These are phyloP conservation scores for Achaetomium macrosporum DNA, from an alignment of 2,329 filamentous ascomycete species.

Conservation along the genomic window DNA sequence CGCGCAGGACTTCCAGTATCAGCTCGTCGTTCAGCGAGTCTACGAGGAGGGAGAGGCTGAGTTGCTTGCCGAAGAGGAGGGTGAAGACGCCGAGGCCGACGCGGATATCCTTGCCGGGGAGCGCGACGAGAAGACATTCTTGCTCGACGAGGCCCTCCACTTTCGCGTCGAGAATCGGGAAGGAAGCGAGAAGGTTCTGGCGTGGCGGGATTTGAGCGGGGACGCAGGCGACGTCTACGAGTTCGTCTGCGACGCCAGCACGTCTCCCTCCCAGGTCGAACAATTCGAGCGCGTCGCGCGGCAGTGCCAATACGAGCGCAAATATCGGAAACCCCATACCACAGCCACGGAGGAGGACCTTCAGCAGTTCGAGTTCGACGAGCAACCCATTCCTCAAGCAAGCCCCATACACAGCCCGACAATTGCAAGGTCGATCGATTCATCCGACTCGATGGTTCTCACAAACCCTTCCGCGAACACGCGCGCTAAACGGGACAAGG, in stretches of 20 bases:
- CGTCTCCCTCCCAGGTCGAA: conserved; percentile 63
- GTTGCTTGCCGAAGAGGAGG: conserved; percentile 80
- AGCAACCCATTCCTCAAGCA: conserved; percentile 57
- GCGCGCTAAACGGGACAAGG: conserved; percentile 38
- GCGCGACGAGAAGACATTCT: conserved; percentile 94
- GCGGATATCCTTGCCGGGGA: conserved; percentile 69
- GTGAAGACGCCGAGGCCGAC: conserved; percentile 71
- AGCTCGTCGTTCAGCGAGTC: conserved; percentile 90
- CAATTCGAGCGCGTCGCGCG: conserved; percentile 77
- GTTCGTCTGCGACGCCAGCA: conserved; percentile 82
- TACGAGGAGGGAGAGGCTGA: conserved; percentile 98
- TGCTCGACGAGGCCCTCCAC: conserved; percentile 87
- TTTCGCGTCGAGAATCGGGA: conserved; percentile 80
- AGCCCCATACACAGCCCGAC: conserved; percentile 57
- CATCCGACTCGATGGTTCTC: conserved; percentile 50
- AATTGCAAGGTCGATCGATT: conserved; percentile 50
- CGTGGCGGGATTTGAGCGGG: conserved; percentile 91
- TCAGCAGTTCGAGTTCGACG: conserved; percentile 71
- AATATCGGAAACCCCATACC: conserved; percentile 74
- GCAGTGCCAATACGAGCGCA: conserved; percentile 97
- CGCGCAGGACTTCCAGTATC: conserved; percentile 93
- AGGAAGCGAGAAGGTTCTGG: conserved; percentile 76
- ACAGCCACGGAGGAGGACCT: conserved; percentile 78
- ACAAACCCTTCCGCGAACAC: conserved; percentile 44
- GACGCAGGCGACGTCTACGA: conserved; percentile 95